These are phyloP conservation scores for Vigna mungo DNA, from an alignment of 306 rosid species.

Conservation along the genomic window DNA sequence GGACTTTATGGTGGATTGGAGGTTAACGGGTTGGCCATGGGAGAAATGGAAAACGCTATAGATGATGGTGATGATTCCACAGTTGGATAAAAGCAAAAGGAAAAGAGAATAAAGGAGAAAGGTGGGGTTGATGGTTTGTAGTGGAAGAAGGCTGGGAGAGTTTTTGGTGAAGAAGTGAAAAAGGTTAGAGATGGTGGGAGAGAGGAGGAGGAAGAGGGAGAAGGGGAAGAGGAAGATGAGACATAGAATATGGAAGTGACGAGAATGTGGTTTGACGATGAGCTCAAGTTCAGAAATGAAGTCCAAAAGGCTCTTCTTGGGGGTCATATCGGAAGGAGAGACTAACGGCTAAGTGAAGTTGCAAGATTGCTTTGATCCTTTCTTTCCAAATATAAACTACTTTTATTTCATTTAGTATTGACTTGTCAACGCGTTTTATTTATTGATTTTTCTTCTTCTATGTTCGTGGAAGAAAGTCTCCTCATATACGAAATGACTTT, in stretches of 20 bases:
- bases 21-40: constrained; percentile 58
- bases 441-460: too few species aligned
- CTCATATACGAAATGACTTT: too few species aligned
- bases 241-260: constrained; percentile 64
- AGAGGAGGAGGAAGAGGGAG: constrained; percentile 51
- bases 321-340: background rate
- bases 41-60: constrained; percentile 60
- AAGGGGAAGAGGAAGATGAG: constrained; percentile 72
- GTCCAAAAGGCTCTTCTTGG: constrained; percentile 25
- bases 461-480: too few species aligned
- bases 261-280: constrained; percentile 58
- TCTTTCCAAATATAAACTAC: too few species aligned
- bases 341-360: background rate
- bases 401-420: too few species aligned
- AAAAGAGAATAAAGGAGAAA: constrained; percentile 42
- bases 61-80: constrained; percentile 62
- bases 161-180: background rate
- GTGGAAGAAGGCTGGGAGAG: background rate
- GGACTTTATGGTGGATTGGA: constrained; percentile 58
- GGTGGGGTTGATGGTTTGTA: background rate
- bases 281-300: constrained; percentile 53
- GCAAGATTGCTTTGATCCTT: too few species aligned
- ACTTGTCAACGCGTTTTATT: too few species aligned
- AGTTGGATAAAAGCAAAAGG: constrained; percentile 42
- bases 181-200: constrained; percentile 51